Evolutionary conservation across 2,329 filamentous ascomycete species (phyloP).

Genomic region (Pseudocercospora cruenta): DNA sequence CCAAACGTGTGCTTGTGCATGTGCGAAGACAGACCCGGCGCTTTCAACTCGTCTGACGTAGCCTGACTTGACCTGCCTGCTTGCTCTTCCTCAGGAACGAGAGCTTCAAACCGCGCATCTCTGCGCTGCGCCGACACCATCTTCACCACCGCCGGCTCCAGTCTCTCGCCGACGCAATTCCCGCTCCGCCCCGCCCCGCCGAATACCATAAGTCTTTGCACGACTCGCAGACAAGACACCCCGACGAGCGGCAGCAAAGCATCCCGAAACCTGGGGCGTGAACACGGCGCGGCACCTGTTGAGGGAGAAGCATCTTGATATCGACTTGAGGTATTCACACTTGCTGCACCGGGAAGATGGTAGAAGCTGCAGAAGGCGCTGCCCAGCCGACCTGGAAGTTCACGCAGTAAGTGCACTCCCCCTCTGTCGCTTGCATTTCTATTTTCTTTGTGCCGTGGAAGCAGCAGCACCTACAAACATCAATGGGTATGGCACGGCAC

Average conservation of each 20-base stretch:
- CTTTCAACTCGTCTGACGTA: slow-evolving; percentile 3
- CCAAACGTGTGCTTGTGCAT: not conserved
- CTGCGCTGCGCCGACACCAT: not conserved
- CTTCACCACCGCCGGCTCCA: not conserved
- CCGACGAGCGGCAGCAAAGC: slow-evolving; percentile 2
- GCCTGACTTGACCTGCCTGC: slow-evolving; percentile 2
- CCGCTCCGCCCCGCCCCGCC: not conserved
- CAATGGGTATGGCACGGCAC: not conserved
- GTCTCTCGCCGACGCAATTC: not conserved
- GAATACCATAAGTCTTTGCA: not conserved
- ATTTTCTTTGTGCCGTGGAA: slow-evolving; percentile 5
- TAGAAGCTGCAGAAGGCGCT: slow-evolving; percentile 78
- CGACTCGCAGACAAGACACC: not conserved
- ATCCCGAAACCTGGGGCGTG: not conserved
- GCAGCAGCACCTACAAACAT: not conserved
- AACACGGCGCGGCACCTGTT: not conserved
- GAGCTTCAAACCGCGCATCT: slow-evolving; percentile 7
- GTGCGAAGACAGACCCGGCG: not conserved
- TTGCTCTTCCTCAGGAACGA: not conserved
- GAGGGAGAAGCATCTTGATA: not conserved
- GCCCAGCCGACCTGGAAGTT: slow-evolving; percentile 99
- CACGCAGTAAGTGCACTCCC: slow-evolving; percentile 75
- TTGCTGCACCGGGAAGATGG: slow-evolving; percentile 67
- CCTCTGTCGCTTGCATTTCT: slow-evolving; percentile 3
- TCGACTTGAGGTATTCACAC: not conserved